A percentile compares a stretch with the other conserved stretches of the same genome.
Evolutionary conservation across 441 rosid species (phyloP).

Genomic region (Pelargonium exstipulatum): DNA sequence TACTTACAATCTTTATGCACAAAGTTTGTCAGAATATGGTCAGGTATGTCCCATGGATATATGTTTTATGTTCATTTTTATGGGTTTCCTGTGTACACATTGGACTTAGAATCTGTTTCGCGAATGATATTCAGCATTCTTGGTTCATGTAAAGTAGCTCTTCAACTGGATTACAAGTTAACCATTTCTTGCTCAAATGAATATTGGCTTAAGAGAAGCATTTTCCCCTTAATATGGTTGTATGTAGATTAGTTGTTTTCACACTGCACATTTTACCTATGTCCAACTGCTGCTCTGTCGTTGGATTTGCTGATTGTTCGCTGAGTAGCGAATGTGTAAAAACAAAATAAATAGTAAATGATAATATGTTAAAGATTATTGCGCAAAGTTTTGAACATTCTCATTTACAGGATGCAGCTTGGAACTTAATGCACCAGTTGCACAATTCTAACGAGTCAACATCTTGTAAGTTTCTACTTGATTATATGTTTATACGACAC

Average conservation of each 20-base stretch:
- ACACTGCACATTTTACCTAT: neutral
- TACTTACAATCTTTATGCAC: slow-evolving; percentile 33
- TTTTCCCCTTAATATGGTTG: too few species aligned
- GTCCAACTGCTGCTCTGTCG: neutral
- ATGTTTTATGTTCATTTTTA: neutral
- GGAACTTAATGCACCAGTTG: slow-evolving; percentile 31
- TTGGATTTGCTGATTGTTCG: neutral
- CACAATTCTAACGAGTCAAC: slow-evolving; percentile 25
- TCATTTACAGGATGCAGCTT: slow-evolving; percentile 35
- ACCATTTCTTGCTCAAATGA: too few species aligned
- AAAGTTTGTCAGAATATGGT: slow-evolving; percentile 36
- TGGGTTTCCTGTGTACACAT: neutral
- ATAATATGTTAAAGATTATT: neutral
- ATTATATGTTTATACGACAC: neutral
- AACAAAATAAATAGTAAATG: neutral
- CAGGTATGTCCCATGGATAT: slow-evolving; percentile 36
- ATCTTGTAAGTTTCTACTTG: slow-evolving; percentile 31
- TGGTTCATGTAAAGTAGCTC: too few species aligned
- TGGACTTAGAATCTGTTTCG: neutral
- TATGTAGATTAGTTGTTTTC: too few species aligned
- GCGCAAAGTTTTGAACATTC: slow-evolving; percentile 5
- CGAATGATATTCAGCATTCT: too few species aligned
- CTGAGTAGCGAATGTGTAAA: neutral
- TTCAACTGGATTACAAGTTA: too few species aligned
- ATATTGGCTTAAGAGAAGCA: too few species aligned